These are phyloP conservation scores for Glycine latifolia DNA, from an alignment of 306 rosid species.

Conservation along the genomic window DNA sequence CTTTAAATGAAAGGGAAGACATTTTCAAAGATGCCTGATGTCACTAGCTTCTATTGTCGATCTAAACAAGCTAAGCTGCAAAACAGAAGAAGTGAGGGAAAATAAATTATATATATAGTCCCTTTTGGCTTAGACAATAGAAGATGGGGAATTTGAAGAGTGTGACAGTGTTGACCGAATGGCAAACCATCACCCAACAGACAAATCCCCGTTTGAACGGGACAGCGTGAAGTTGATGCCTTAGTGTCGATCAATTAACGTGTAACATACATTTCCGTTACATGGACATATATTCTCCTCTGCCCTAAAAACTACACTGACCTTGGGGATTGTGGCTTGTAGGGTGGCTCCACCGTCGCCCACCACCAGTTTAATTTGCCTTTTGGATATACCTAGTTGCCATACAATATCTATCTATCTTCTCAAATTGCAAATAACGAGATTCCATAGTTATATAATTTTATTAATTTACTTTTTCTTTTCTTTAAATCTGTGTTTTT, in stretches of 20 bases:
- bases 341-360: conserved; percentile 59
- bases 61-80: too few species aligned
- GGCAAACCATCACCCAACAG: conserved; percentile 55
- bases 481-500: background rate
- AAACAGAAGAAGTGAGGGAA: too few species aligned
- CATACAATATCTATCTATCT: too few species aligned
- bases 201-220: conserved; percentile 67
- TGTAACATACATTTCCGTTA: conserved; percentile 38
- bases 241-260: conserved; percentile 19
- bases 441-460: too few species aligned
- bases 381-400: background rate
- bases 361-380: conserved; percentile 35
- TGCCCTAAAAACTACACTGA: conserved; percentile 43
- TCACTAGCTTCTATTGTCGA: too few species aligned
- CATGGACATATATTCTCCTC: background rate
- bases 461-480: background rate
- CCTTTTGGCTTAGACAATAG: background rate
- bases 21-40: too few species aligned
- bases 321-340: background rate
- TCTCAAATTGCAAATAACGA: too few species aligned
- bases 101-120: too few species aligned
- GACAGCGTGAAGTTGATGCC: conserved; percentile 48
- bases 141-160: conserved; percentile 19
- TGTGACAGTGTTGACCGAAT: background rate
- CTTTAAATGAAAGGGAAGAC: background rate